Evolutionary conservation across 2,329 filamentous ascomycete species (phyloP), one percentile per base, ranked within the genome.

Genomic region (Penicillium palitans): DNA sequence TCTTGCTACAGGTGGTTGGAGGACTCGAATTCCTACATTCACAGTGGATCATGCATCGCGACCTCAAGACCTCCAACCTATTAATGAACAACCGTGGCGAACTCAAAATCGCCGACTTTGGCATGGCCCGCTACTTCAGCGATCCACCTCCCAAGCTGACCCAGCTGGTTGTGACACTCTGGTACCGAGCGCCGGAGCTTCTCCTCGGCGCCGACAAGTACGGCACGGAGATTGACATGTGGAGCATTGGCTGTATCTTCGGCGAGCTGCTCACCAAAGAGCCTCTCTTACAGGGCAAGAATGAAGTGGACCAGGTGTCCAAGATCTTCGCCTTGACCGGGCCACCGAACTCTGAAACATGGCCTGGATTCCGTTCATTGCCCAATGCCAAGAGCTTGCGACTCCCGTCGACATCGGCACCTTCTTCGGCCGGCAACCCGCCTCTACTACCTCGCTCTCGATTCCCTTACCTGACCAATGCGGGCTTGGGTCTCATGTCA

Each of bases 31-130:
- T 93, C 77, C 86, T 99, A 15, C 95, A 99, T 79, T 83, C 84
- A 47, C 86, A 91, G 76, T 96, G 89, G 88, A 96, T 99, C 68
- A 83, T 99, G 60, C 92, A 95, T 78, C 91, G 93, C 57, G 93
- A 97, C 76, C 86, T 96, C 69, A 96, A 96, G 76, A 96, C 92
- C 4, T 93, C 90, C 49, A 96, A 96, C 70, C 87, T 99, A 47
- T 87, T 99, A 47, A 89, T 99, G 78, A 96, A 91, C 80, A 98
- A 98, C 79, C 90, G 92, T 46, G 95, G 95, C 46, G 88, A 90
- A 73, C 88, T 99, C 75, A 97, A 97, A 76, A 88, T 99, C 63
- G 95, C 95, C 60, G 95, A 99, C 77, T 99, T 99, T 72, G 95
- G 95, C 74, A 97, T 99, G 91, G 93, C 95, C 4, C 86, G 95